Base-by-base conservation (phyloP, 352 stramenopile genomes). In the Peronospora farinosa region DNA sequence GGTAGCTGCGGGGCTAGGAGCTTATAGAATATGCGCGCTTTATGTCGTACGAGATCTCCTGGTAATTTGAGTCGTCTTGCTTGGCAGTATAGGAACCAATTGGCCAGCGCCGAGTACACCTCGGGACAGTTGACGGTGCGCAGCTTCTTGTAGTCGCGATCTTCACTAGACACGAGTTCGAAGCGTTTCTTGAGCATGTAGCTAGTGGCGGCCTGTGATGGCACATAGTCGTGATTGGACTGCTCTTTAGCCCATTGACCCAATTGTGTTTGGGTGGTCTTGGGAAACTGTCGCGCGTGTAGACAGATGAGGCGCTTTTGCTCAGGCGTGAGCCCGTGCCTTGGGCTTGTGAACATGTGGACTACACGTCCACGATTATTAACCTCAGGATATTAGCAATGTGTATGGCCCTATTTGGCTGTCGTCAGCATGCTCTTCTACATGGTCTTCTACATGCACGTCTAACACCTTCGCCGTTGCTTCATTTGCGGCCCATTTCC, bases 241-340 rank as follows among this genome's bases (percentile, higher is more conserved):
- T 83, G 72, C 17, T 77, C 66, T 49, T 80, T 79, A 12, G 80
- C 80, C 80, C 80, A 91, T 17, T 77, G 65, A 35, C 73, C 78
- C 35, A 91, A 58, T 56, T 88, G 76, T 54, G 67, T 67, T 64
- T 91, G 80, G 41, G 80, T 88, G 12, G 60, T 65, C 52, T 75
- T 86, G 47, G 80, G 80, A 50, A 86, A 73, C 57, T 86, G 73
- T 55, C 75, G 73, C 45, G 71, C 66, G 47, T 88, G 76, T 33
- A 87, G 59, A 47, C 80, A 92, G 59, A 92, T 89, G 32, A 81
- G 57, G 0, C 76, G 78, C 65, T 88, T 88, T 64, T 92, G 80
- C 53, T 87, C 75, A 57, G 87, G 76, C 53, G 80, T 92, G 31
- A 92, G 72, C 65, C 59, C 73, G 72, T 19, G 69, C 46, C 53